Percentiles rank a stretch among this genome's conserved stretches.
Evolutionary conservation across 495 filamentous ascomycete genomes (phyloP).

Genomic region (Schizothecium vesticola): DNA sequence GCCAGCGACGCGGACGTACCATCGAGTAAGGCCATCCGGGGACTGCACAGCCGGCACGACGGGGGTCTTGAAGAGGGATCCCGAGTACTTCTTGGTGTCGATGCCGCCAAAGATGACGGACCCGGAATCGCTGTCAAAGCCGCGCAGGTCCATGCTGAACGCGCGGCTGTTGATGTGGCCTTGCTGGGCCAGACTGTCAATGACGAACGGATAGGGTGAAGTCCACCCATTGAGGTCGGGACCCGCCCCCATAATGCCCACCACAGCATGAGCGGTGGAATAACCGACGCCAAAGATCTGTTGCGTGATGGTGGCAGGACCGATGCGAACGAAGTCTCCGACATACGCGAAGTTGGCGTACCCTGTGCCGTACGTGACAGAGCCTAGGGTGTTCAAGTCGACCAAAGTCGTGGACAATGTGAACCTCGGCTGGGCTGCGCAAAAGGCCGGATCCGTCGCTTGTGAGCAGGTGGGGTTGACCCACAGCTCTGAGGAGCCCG

Average conservation of each 20-base stretch:
- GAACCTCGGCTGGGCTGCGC: slow-evolving; percentile 27
- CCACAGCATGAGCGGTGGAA: slow-evolving; percentile 28
- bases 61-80: slow-evolving; percentile 50
- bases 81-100: slow-evolving; percentile 76
- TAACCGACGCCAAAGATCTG: slow-evolving; percentile 42
- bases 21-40: slow-evolving; percentile 17
- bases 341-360: slow-evolving; percentile 23
- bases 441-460: slow-evolving; percentile 20
- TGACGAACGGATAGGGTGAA: slow-evolving; percentile 56
- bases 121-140: slow-evolving; percentile 37
- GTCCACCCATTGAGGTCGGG: slow-evolving; percentile 41
- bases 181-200: slow-evolving; percentile 54
- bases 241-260: slow-evolving; percentile 75
- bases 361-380: slow-evolving; percentile 26
- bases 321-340: slow-evolving; percentile 26
- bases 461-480: slow-evolving; percentile 18
- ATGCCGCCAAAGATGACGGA: slow-evolving; percentile 77
- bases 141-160: slow-evolving; percentile 59
- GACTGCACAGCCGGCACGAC: slow-evolving; percentile 24
- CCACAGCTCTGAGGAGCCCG: slow-evolving; percentile 42
- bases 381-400: slow-evolving; percentile 16
- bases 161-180: slow-evolving; percentile 62
- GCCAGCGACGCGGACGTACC: slow-evolving; percentile 14
- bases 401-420: slow-evolving; percentile 21
- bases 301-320: slow-evolving; percentile 23